A percentile compares a stretch with the other conserved stretches of the same genome.
These are phyloP conservation scores for Trichoderma sp. DNA, from an alignment of 2,329 filamentous ascomycete genomes.

Conservation along the genomic window DNA sequence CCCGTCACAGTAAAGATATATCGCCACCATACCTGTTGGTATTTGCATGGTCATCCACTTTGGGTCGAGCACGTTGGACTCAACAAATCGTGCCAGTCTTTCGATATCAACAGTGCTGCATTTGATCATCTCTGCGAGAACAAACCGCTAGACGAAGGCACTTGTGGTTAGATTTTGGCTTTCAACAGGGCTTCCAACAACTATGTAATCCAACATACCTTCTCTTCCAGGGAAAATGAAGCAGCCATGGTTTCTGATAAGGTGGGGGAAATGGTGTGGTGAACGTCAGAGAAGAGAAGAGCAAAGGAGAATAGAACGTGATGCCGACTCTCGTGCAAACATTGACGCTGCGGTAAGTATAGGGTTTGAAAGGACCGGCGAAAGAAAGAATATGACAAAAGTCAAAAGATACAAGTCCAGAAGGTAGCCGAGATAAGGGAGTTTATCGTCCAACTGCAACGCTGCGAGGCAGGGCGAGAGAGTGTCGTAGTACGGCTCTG, in stretches of 20 bases:
- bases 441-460: neutral
- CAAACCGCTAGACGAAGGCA: conserved; percentile 46
- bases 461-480: conserved; percentile 1
- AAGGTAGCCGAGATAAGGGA: neutral
- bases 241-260: conserved; percentile 10
- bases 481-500: conserved; percentile 7
- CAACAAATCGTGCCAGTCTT: conserved; percentile 48
- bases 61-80: conserved; percentile 39
- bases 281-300: neutral
- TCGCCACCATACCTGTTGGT: conserved; percentile 40
- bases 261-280: neutral
- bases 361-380: neutral
- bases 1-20: neutral
- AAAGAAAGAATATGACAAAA: neutral
- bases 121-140: conserved; percentile 59
- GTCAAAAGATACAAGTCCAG: neutral
- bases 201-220: conserved; percentile 19
- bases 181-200: neutral
- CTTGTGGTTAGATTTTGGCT: neutral
- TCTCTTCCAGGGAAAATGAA: conserved; percentile 13
- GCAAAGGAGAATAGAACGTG: conserved; percentile 2
- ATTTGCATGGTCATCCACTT: conserved; percentile 51
- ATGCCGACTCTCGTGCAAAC: conserved; percentile 4
- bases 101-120: conserved; percentile 50
- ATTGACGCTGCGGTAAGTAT: conserved; percentile 7